A percentile compares a stretch with the other conserved stretches of the same genome.
phyloP scores from a whole-genome alignment of 768 basidiomycete genomes.

The Russula sp. region DNA sequence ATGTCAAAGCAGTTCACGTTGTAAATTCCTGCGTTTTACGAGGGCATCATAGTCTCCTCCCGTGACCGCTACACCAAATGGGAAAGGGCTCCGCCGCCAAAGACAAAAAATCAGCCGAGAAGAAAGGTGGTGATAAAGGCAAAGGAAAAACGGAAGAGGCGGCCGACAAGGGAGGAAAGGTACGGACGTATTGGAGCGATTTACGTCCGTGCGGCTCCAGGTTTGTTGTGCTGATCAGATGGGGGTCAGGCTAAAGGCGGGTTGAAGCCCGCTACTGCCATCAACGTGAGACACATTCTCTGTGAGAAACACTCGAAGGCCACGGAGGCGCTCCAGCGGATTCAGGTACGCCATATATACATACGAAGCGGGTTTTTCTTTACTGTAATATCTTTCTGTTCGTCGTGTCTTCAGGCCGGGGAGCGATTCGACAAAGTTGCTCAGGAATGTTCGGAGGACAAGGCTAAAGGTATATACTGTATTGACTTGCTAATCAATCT shows the following conservation, averaged over 20 bases:
- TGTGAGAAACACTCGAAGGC: conserved; percentile 85
- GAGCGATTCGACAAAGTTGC: conserved; percentile 84
- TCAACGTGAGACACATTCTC: conserved; percentile 82
- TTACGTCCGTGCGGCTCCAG: background rate
- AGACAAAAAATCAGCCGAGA: conserved; percentile 39
- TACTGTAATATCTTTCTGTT: background rate
- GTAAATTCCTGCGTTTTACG: background rate
- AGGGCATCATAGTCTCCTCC: background rate
- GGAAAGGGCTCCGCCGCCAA: conserved; percentile 20
- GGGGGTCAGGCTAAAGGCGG: conserved; percentile 43
- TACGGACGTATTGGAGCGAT: background rate
- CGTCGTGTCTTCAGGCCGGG: conserved; percentile 48
- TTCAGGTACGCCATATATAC: conserved; percentile 46
- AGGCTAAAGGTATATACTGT: conserved; percentile 60
- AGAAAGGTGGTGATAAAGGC: conserved; percentile 29
- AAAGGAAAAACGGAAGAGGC: conserved; percentile 13
- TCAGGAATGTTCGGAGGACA: conserved; percentile 86
- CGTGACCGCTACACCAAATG: background rate
- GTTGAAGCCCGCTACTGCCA: conserved; percentile 70
- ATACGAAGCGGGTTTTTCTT: background rate
- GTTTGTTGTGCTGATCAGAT: background rate
- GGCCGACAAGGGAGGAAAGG: conserved; percentile 8
- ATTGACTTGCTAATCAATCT: background rate
- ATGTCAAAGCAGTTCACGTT: too few species aligned
- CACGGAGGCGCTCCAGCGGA: conserved; percentile 68